Evolutionary conservation across 2,329 filamentous ascomycete genomes (phyloP), one percentile per base, ranked within the genome.

Genomic region (Parafenestella ontariensis): DNA sequence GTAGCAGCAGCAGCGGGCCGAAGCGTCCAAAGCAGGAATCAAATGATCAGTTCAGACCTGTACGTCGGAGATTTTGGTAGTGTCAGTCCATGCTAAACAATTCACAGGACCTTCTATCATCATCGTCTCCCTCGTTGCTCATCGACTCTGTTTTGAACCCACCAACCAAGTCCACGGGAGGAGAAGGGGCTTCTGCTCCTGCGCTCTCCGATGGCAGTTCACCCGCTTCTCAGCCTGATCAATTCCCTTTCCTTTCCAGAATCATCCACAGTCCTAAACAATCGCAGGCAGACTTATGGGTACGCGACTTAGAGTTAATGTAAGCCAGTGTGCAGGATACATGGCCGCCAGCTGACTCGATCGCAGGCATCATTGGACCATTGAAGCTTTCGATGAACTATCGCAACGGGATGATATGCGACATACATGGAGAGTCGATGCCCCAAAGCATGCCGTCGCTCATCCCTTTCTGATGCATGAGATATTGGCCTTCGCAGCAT

Each of bases 381-480:
- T 62, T 10, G 65, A 70, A 24, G 64, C 70, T 0, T 66, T 64
- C 28, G 54, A 61, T 18, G 56, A 59, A 5, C 29, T 76, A 10
- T 65, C 70, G 21, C 56, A 62, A 18, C 56, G 63, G 28, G 58
- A 66, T 11, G 67, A 74, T 28, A 64, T 69, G 34, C 58, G 53
- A 39, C 46, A 67, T 3, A 62, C 67, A n/a, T 79, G 75, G 75
- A 66, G 63, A 47, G 52, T 72, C 9, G 58, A 64, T 2, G 67
- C 74, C 15, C 74, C 77, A 1, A 66, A 70, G 39, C 60, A 76
- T 41, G 77, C 76, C 24, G 61, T 72, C 7, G 48, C 56, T 2
- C 65, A 76, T 36, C 57, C 59, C 0, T 79, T 76, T 36, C 59
- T 80, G 0, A 70, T 81, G 58, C 74, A 80, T 50, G 74, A 77